These are phyloP conservation scores for Eutrema yunnanense DNA, from an alignment of 345 rosid species.

Conservation along the genomic window DNA sequence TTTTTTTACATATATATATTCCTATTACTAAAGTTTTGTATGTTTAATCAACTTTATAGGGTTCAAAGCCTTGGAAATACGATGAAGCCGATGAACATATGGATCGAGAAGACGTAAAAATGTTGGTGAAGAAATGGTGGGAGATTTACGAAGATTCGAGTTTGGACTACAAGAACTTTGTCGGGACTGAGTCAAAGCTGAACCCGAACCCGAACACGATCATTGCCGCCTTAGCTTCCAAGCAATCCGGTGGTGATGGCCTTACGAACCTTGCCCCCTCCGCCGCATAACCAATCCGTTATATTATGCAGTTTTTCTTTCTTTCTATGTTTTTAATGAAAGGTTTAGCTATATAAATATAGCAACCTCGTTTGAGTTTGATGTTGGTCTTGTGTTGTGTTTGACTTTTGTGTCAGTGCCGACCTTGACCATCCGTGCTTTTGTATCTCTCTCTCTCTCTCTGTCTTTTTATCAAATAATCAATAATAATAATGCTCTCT, in stretches of 20 bases:
- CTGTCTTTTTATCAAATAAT: background rate
- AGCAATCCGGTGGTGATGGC: background rate
- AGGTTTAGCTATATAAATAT: background rate
- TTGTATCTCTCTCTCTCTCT: background rate
- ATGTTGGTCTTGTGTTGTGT: background rate
- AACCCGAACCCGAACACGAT: background rate
- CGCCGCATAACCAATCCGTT: background rate
- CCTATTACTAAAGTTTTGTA: background rate
- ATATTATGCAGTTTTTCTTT: no score
- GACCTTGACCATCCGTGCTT: background rate
- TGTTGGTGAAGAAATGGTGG: background rate
- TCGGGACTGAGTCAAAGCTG: background rate
- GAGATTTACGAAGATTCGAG: background rate
- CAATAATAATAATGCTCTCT: background rate
- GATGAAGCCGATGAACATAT: background rate
- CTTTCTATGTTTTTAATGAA: background rate
- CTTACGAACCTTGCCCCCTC: background rate
- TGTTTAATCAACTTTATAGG: background rate
- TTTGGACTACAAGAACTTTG: background rate
- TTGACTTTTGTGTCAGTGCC: background rate
- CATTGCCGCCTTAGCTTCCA: background rate
- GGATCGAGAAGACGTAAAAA: background rate
- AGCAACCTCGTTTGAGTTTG: background rate
- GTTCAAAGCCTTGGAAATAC: background rate
- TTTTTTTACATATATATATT: background rate